phyloP scores from a whole-genome alignment of 768 basidiomycete genomes.

The Phylloporus sp. region DNA sequence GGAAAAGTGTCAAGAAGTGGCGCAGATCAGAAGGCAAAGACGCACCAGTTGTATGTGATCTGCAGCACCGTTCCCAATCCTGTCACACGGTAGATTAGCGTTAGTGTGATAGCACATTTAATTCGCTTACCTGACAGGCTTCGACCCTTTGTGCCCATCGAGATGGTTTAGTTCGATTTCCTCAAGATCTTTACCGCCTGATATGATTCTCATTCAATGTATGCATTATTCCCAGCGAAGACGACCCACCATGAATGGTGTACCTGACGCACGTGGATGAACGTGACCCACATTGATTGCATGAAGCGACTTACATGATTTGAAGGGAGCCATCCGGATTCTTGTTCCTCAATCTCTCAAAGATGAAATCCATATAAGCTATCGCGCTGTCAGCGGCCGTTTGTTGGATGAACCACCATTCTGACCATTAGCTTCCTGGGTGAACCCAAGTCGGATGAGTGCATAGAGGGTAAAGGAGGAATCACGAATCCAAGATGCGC shows the following conservation, averaged over 20 bases:
- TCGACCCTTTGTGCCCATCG: slow-evolving; percentile 83
- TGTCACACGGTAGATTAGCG: slow-evolving; percentile 16
- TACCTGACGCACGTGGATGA: slow-evolving; percentile 39
- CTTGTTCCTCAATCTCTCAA: slow-evolving; percentile 74
- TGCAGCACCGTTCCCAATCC: slow-evolving; percentile 94
- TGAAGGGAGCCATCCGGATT: slow-evolving; percentile 90
- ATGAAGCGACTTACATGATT: slow-evolving; percentile 60
- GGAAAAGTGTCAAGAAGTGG: not conserved
- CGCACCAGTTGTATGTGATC: slow-evolving; percentile 85
- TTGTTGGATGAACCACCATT: not conserved
- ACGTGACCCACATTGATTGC: not conserved
- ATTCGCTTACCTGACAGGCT: slow-evolving; percentile 58
- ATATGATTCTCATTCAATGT: not conserved
- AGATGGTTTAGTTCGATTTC: slow-evolving; percentile 84
- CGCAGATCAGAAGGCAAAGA: slow-evolving; percentile 1
- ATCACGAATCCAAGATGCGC: slow-evolving; percentile 92
- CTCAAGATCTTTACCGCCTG: slow-evolving; percentile 74
- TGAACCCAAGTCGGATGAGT: slow-evolving; percentile 89
- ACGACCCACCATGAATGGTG: slow-evolving; percentile 74
- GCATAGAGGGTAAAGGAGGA: slow-evolving; percentile 95
- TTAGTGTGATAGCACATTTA: not conserved
- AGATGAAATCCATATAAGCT: slow-evolving; percentile 92
- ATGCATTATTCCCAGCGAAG: not conserved
- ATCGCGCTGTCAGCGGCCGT: not conserved
- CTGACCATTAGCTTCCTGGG: slow-evolving; percentile 84